Evolutionary conservation across 1,284 basidiomycete genomes (phyloP), one percentile per base, ranked within the genome.

Genomic region (Leucoagaricus sp.): DNA sequence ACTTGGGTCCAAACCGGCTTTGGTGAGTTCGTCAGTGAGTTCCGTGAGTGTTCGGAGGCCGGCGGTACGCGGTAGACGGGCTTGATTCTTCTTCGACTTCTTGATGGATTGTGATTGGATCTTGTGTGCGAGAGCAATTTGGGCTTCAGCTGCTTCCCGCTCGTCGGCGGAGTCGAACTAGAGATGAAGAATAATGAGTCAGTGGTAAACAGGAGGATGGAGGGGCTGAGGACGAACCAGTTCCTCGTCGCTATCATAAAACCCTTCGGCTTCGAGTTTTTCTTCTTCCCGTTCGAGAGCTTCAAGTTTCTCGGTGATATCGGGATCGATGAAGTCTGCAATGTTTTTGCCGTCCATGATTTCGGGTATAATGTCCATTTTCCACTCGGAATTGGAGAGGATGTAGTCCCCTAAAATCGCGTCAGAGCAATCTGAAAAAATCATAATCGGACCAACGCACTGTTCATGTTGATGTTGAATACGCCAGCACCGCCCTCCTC

Each of bases 321-420:
- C 97, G n/a, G 95, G 92, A 72, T 99, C 97, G 74, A 99, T 92
- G 66, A 99, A 99, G 81, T 99, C 96, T 38, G 96, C 96, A 56
- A 99, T 79, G 77, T 99, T 99, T 85, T 98, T 98, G 75, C 96
- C 97, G 63, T 98, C 86, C 86, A 94, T 87, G 68, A 99, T 92
- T 75, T 99, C 97, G 26, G 96, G 97, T 23, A 99, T 92, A 63
- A 86, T 83, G 70, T 99, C 96, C 77, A 89, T 83, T 78, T 98
- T 99, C 96, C 96, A 99, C 53, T 93, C 89, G 49, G 93, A 88
- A 69, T 98, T 89, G 40, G 86, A 83, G 55, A 99, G 87, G 29
- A 98, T 64, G 77, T 98, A 99, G 70, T 93, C 84, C 81, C 93
- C 94, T 95, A 73, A 19, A 47, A 29, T 61, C 10, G 19, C 12